A percentile compares a stretch with the other conserved stretches of the same genome.
phyloP scores from a whole-genome alignment of 73 alveolate species.

The Paraurostyla sp. region DNA sequence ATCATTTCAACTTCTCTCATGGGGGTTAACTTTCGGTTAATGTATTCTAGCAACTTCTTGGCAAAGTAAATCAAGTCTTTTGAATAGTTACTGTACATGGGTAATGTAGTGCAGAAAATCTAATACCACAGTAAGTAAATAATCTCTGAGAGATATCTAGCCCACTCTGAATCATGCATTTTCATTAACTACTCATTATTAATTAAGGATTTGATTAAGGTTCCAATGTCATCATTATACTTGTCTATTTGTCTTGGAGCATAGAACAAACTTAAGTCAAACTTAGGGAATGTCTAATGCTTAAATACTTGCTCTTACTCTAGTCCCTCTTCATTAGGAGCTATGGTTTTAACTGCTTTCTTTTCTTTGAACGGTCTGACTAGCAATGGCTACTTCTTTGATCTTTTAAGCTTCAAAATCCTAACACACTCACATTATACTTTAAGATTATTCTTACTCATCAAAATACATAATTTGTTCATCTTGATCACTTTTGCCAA shows the following conservation, averaged over 20 bases:
- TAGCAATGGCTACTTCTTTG: constrained; percentile 73
- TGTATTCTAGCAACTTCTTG: constrained; percentile 58
- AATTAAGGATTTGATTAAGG: constrained; percentile 39
- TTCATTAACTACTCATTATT: constrained; percentile 66
- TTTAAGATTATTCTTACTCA: constrained; percentile 9
- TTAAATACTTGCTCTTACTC: constrained; percentile 60
- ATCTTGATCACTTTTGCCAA: constrained; percentile 70
- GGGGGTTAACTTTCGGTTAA: constrained; percentile 61
- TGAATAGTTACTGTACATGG: constrained; percentile 60
- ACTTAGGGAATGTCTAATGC: constrained; percentile 69
- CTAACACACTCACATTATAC: background rate
- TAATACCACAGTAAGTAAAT: constrained; percentile 76
- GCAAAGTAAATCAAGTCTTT: constrained; percentile 65
- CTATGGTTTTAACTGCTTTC: constrained; percentile 67
- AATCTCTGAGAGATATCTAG: constrained; percentile 60
- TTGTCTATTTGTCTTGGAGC: constrained; percentile 68
- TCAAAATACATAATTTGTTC: constrained; percentile 75
- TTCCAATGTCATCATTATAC: constrained; percentile 56
- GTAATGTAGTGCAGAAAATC: constrained; percentile 66
- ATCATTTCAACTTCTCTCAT: constrained; percentile 73
- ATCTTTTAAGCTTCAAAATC: constrained; percentile 66
- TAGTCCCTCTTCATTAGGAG: constrained; percentile 74
- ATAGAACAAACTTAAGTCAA: constrained; percentile 53
- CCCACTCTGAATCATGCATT: constrained; percentile 83
- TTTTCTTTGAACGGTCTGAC: constrained; percentile 65